phyloP scores from a whole-genome alignment of 2,329 filamentous ascomycete species.

The Exserohilum rostratum region DNA sequence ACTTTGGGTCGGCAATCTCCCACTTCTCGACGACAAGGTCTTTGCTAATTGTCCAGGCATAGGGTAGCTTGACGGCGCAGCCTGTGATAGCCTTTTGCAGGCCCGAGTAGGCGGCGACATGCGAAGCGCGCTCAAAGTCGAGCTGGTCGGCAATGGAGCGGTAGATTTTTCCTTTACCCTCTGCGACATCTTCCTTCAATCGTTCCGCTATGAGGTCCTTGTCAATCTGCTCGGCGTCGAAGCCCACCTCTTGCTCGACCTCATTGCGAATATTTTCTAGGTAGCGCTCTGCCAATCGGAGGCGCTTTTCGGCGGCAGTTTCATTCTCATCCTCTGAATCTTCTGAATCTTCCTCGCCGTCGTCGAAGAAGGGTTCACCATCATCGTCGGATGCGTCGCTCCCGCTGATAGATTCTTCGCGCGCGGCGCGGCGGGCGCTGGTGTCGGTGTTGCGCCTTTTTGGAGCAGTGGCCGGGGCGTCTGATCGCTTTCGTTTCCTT shows the following conservation, averaged over 20 bases:
- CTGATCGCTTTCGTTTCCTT: conserved; percentile 82
- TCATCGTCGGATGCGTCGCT: conserved; percentile 75
- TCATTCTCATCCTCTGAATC: conserved; percentile 79
- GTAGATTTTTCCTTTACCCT: conserved; percentile 89
- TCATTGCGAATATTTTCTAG: conserved; percentile 87
- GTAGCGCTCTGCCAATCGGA: conserved; percentile 89
- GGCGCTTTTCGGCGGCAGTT: conserved; percentile 84
- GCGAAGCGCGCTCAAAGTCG: conserved; percentile 69
- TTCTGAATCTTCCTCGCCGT: conserved; percentile 51
- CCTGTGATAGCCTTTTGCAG: conserved; percentile 78
- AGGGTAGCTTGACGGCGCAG: conserved; percentile 78
- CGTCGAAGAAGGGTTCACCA: conserved; percentile 49
- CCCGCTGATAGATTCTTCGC: conserved; percentile 84
- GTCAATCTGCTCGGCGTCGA: conserved; percentile 93
- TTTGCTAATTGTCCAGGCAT: conserved; percentile 87
- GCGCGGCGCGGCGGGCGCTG: conserved; percentile 55
- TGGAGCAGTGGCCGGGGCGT: conserved; percentile 58
- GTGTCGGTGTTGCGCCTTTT: conserved; percentile 64
- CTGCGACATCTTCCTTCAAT: conserved; percentile 88
- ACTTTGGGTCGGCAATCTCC: conserved; percentile 69
- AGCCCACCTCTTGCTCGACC: conserved; percentile 74
- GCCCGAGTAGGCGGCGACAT: conserved; percentile 79
- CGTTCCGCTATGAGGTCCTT: conserved; percentile 84
- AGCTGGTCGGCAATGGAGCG: conserved; percentile 76
- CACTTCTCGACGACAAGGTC: conserved; percentile 87